Evolutionary conservation across 2,329 filamentous ascomycete genomes (phyloP).

Genomic region (Monilinia fructicola): DNA sequence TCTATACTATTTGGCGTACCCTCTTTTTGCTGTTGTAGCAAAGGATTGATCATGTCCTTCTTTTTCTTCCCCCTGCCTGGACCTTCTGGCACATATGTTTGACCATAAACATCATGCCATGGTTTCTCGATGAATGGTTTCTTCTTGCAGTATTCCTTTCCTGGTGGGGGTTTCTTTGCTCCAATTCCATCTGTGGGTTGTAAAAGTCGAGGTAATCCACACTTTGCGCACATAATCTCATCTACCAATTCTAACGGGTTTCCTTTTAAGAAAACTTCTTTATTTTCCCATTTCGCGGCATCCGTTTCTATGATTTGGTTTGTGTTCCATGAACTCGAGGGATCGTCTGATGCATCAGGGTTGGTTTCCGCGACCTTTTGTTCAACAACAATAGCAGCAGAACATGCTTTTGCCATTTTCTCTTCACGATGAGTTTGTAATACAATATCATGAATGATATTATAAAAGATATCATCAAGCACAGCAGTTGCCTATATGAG

Average conservation of each 20-base stretch:
- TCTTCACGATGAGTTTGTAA: slow-evolving; percentile 75
- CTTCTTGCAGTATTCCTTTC: slow-evolving; percentile 74
- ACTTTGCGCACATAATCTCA: slow-evolving; percentile 72
- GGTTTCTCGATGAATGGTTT: slow-evolving; percentile 74
- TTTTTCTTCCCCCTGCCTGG: slow-evolving; percentile 79
- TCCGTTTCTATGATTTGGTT: slow-evolving; percentile 58
- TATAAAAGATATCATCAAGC: slow-evolving; percentile 73
- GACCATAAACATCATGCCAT: slow-evolving; percentile 78
- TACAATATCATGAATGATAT: slow-evolving; percentile 72
- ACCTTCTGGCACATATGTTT: slow-evolving; percentile 73
- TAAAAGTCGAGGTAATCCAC: slow-evolving; percentile 71
- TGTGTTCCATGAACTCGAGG: slow-evolving; percentile 49
- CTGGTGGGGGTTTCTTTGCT: slow-evolving; percentile 62
- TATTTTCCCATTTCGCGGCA: slow-evolving; percentile 69
- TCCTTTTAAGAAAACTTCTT: slow-evolving; percentile 65
- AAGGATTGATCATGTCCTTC: slow-evolving; percentile 66
- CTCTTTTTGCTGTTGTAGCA: slow-evolving; percentile 35
- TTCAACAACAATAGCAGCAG: slow-evolving; percentile 64
- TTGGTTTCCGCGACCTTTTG: slow-evolving; percentile 44
- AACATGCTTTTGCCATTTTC: slow-evolving; percentile 68
- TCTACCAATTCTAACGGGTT: slow-evolving; percentile 70
- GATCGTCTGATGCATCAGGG: slow-evolving; percentile 31
- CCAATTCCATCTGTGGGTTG: slow-evolving; percentile 71
- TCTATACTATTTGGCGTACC: slow-evolving; percentile 48
- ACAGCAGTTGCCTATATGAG: slow-evolving; percentile 57